These are phyloP conservation scores for Penicillium sp. DNA, from an alignment of 2,329 filamentous ascomycete genomes.

Conservation along the genomic window DNA sequence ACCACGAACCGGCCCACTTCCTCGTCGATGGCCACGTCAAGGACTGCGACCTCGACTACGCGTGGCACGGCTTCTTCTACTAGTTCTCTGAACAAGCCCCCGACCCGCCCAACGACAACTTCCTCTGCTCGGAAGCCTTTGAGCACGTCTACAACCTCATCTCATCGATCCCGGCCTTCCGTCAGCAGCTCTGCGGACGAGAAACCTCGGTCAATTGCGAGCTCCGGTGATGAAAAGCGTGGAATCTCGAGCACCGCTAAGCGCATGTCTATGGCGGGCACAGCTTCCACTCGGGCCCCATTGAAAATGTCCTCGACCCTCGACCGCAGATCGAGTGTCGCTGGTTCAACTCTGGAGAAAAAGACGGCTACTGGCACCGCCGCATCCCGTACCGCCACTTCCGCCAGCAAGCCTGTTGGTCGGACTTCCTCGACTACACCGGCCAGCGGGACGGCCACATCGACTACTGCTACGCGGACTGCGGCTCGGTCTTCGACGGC, in stretches of 20 bases:
- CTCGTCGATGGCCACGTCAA: conserved; percentile 27
- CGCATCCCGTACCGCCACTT: conserved; percentile 22
- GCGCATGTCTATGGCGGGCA: conserved; percentile 43
- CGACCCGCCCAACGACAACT: conserved; percentile 39
- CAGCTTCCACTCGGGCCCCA: conserved; percentile 34
- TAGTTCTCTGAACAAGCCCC: conserved; percentile 43
- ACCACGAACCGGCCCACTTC: conserved; percentile 37
- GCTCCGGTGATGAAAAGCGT: conserved; percentile 44
- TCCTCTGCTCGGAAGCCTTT: conserved; percentile 35
- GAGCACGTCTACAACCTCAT: conserved; percentile 34
- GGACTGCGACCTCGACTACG: conserved; percentile 25
- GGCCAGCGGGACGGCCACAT: conserved; percentile 25
- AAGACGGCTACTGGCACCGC: conserved; percentile 24
- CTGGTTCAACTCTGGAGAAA: conserved; percentile 33
- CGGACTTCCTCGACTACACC: conserved; percentile 25
- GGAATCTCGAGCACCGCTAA: conserved; percentile 43
- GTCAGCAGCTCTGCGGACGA: conserved; percentile 45
- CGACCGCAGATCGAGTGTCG: conserved; percentile 39
- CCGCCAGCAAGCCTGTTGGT: conserved; percentile 22
- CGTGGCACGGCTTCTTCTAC: conserved; percentile 29
- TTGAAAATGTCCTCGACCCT: conserved; percentile 32
- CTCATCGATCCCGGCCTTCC: conserved; percentile 41
- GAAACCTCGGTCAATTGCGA: conserved; percentile 39
- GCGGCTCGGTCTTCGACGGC: conserved; percentile 25
- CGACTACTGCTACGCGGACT: conserved; percentile 25